Percentiles rank a stretch among this genome's conserved stretches.
These are phyloP conservation scores for Scalesia atractyloides DNA, from an alignment of 129 eudicot genomes.

Conservation along the genomic window DNA sequence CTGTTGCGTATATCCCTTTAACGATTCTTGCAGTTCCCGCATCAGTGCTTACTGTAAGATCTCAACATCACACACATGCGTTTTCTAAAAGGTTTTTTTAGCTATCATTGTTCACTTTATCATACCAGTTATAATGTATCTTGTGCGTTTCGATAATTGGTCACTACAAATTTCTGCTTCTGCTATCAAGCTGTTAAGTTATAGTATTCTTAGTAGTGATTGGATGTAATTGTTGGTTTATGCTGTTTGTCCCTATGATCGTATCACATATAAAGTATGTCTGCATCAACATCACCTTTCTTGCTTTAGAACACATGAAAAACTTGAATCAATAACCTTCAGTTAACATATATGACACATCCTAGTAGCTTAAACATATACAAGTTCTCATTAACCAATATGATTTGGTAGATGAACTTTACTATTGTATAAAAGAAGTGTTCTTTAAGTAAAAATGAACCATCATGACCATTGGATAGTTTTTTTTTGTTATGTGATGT, in stretches of 20 bases:
- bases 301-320: neutral
- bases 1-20: slow-evolving; percentile 83
- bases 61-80: neutral
- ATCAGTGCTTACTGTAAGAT: slow-evolving; percentile 80
- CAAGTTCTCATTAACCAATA: neutral
- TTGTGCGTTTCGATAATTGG: neutral
- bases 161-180: neutral
- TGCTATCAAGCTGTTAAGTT: neutral
- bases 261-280: neutral
- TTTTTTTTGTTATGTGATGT: neutral
- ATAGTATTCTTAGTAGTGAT: neutral
- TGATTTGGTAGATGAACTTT: neutral
- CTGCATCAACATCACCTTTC: neutral
- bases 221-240: neutral
- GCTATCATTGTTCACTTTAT: neutral
- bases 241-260: neutral
- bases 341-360: neutral
- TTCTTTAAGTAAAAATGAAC: neutral
- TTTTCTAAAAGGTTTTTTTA: neutral
- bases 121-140: neutral
- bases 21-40: slow-evolving; percentile 93
- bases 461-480: neutral
- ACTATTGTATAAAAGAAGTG: neutral
- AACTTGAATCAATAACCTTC: neutral
- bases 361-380: neutral